phyloP scores from a whole-genome alignment of 805 yeast species.

The Pichia membranifaciens region DNA sequence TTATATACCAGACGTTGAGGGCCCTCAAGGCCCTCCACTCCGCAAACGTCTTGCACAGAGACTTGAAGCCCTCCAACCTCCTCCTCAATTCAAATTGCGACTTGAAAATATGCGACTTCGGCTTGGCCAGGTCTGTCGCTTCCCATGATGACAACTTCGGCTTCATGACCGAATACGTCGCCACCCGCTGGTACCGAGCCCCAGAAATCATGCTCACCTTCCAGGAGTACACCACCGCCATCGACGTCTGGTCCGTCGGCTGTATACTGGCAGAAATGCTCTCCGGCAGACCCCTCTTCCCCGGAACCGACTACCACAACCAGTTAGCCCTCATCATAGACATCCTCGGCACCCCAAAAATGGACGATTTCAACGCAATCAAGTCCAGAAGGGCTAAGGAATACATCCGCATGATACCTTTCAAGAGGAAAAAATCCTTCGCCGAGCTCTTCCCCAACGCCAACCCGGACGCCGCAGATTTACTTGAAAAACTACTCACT shows the following conservation, averaged over 20 bases:
- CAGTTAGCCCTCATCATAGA: conserved; percentile 82
- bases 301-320: conserved; percentile 91
- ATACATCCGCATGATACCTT: conserved; percentile 76
- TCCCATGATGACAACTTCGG: conserved; percentile 62
- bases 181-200: conserved; percentile 96
- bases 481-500: conserved; percentile 61
- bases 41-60: conserved; percentile 92
- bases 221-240: conserved; percentile 88
- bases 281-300: conserved; percentile 81
- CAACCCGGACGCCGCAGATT: conserved; percentile 63
- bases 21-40: conserved; percentile 88
- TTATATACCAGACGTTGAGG: conserved; percentile 82
- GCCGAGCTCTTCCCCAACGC: conserved; percentile 43
- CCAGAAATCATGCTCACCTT: conserved; percentile 96
- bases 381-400: conserved; percentile 83
- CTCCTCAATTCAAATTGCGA: conserved; percentile 89
- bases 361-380: conserved; percentile 68
- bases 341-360: conserved; percentile 80
- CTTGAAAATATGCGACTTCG: conserved; percentile 90
- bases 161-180: conserved; percentile 94
- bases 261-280: conserved; percentile 91
- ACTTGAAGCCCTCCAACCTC: conserved; percentile 83
- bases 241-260: conserved; percentile 96
- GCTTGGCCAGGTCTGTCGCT: conserved; percentile 70
- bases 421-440: conserved; percentile 56